Conservation (phyloP, 257 asterid genomes). For the Nicotiana tomentosiformis region DNA sequence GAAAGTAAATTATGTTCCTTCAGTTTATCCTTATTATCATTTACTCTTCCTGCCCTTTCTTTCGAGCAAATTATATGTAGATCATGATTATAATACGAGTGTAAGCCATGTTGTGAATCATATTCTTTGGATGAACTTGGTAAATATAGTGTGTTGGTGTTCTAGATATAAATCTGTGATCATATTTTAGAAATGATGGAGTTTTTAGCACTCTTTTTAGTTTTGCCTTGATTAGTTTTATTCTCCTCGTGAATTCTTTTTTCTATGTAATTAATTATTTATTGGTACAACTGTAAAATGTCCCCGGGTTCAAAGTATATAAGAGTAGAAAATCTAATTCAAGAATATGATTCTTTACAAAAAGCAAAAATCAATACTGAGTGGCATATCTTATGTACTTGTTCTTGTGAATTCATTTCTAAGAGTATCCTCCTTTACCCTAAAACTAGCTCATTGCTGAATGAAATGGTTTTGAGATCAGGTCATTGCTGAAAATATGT, state of each 20-base stretch:
- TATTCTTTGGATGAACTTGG: background rate
- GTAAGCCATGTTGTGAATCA: background rate
- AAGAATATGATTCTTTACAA: background rate
- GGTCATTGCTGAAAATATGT: conserved; percentile 87
- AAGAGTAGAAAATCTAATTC: background rate
- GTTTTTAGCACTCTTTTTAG: background rate
- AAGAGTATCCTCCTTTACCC: background rate
- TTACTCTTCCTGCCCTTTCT: background rate
- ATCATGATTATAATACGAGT: background rate
- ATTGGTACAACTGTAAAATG: background rate
- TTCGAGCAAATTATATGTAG: background rate
- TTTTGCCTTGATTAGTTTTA: background rate
- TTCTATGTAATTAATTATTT: background rate
- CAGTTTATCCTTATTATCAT: background rate
- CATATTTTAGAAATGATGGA: background rate
- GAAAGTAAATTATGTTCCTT: background rate
- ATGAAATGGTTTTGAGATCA: conserved; percentile 8
- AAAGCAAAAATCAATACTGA: background rate
- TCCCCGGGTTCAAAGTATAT: background rate
- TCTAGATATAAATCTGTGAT: background rate
- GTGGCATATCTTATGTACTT: background rate
- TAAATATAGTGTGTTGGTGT: background rate
- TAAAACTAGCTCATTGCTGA: background rate
- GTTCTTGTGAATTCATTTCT: background rate
- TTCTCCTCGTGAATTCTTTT: background rate